Evolutionary conservation across 345 rosid genomes (phyloP), one percentile per base, ranked within the genome.

Genomic region (Cardiospermum halicacabum): DNA sequence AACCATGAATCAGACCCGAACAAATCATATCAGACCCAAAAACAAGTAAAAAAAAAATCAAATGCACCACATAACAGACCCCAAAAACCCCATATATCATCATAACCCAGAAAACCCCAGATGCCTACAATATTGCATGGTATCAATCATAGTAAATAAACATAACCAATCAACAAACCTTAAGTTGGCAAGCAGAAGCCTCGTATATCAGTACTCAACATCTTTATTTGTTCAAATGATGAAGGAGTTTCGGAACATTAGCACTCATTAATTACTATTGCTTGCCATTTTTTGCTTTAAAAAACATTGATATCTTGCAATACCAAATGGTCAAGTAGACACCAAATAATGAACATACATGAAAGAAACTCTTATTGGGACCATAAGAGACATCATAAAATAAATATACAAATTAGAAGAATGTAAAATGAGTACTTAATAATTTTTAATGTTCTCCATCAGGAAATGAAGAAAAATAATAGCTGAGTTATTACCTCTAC

Each of bases 231-330:
- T 58, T 74, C 77, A 66, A 74, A 65, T 58, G 66, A 66, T 12
- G 71, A 53, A 27, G 60, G 31, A 45, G 74, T 66, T 26, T 56
- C 60, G 3, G 69, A 36, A 26, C 63, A 53, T 49, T 79, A 86
- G 60, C 81, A 77, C 36, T 80, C 84, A 70, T 84, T 84, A 49
- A 84, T 68, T 31, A 84, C 65, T 54, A 84, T n/a, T 53, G 77
- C 75, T 61, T 77, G 82, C 89, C 89, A 84, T 59, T 67, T 72
- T 50, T 74, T 74, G 21, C 60, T 64, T 40, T 30, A 18, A 53
- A 84, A 58, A 25, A 75, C 50, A 21, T 57, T 40, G 40, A 76
- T 53, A 73, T 84, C 89, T 86, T 84, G 82, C 72, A 75, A 40
- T 70, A 48, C 22, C 67, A 70, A 43, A 49, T 30, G 24, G 11